A percentile compares a stretch with the other conserved stretches of the same genome.
Evolutionary conservation across 192 early-diverging fungal genomes (phyloP).

Genomic region (Coemansia sp.): DNA sequence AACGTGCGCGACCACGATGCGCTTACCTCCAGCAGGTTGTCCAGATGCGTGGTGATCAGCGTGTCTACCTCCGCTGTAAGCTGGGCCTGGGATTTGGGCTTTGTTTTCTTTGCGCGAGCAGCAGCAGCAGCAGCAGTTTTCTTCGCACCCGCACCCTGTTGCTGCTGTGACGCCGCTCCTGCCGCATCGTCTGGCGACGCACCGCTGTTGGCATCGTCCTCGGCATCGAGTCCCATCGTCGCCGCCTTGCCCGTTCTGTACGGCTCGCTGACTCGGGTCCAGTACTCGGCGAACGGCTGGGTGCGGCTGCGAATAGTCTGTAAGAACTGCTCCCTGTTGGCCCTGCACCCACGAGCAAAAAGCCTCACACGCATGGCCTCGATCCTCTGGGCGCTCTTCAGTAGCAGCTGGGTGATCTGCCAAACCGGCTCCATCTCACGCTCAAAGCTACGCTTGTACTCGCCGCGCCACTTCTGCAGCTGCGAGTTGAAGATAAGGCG

Average conservation of each 20-base stretch:
- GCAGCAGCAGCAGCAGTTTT: too few species aligned
- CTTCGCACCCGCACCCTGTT: neutral
- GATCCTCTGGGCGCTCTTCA: constrained; percentile 58
- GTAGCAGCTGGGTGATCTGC: constrained; percentile 58
- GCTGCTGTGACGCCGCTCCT: neutral
- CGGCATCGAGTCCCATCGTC: neutral
- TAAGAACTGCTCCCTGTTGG: constrained; percentile 54
- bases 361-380: constrained; percentile 57
- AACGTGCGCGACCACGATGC: constrained; percentile 56
- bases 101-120: constrained; percentile 5
- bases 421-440: constrained; percentile 66
- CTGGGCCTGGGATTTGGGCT: constrained; percentile 18
- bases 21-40: constrained; percentile 55
- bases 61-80: constrained; percentile 52
- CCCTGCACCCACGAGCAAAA: constrained; percentile 51
- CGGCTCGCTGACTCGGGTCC: constrained; percentile 52
- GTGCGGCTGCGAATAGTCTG: constrained; percentile 54
- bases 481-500: constrained; percentile 69
- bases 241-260: constrained; percentile 43
- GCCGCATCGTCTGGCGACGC: constrained; percentile 2
- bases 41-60: constrained; percentile 49
- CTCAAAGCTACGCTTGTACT: constrained; percentile 60
- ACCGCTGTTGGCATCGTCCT: neutral
- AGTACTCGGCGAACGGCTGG: constrained; percentile 59
- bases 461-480: constrained; percentile 55